Base-by-base conservation (phyloP, 129 eudicot genomes). In the Lactuca saligna region DNA sequence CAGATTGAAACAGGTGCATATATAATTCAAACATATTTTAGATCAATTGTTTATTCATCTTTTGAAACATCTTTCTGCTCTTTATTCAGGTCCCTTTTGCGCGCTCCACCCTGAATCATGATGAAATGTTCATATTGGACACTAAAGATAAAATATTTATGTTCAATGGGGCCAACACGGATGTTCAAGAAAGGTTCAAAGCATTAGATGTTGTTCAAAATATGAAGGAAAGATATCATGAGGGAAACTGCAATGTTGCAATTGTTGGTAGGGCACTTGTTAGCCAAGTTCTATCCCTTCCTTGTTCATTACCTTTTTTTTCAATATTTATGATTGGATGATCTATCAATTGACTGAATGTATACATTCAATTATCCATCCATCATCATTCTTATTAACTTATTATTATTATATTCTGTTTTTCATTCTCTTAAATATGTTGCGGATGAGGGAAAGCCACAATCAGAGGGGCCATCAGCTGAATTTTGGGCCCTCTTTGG, bases 181-280 rank as follows among this genome's bases (percentile, higher is more conserved):
- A 77, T 79, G 79, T 87, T 58, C 89, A n/a, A n/a, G n/a, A n/a
- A n/a, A n/a, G n/a, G n/a, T n/a, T n/a, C n/a, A n/a, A n/a, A n/a
- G n/a, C n/a, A 20, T 72, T 90, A 70, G 97, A 90, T 64, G 84
- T 87, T 58, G 81, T 87, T 79, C 95, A 90, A 77, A 83, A 78
- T 79, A 37, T 87, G 49, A 87, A 87, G 78, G 97, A 90, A 3
- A 90, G 82, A 78, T 74, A 82, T 85, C 97, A 90, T 41, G 84
- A 87, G 58, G 97, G 91, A 46, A 87, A 20, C 17, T 87, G 91
- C 80, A 87, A 83, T 81, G 97, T 87, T 72, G 97, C 97, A 74
- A 79, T 87, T 71, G 86, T 90, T 85, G 97, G 97, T 90, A 80
- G 51, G 94, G 59, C 67, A 46, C 66, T 57, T 74, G 50, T 57